A percentile compares a stretch with the other conserved stretches of the same genome.
Evolutionary conservation across 2,329 filamentous ascomycete genomes (phyloP).

Genomic region (Trichoderma cornu-damae): DNA sequence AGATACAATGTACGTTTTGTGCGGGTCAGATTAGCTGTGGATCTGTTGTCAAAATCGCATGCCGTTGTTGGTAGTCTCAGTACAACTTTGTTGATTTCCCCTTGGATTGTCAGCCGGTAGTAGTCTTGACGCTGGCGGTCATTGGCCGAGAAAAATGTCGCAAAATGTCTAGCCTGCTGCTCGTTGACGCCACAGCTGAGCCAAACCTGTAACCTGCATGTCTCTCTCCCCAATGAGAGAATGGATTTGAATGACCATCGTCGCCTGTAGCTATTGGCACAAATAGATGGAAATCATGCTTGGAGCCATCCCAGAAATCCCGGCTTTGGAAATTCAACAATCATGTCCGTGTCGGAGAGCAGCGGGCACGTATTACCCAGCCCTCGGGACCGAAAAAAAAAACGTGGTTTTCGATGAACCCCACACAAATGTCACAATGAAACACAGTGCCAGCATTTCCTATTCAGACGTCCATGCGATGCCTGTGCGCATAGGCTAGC

Average conservation of each 20-base stretch:
- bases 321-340: neutral
- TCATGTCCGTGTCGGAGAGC: constrained; percentile 5
- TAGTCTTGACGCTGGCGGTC: constrained; percentile 2
- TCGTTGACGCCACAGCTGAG: neutral
- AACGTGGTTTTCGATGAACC: constrained; percentile 13
- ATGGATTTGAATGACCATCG: neutral
- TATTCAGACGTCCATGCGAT: neutral
- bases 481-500: neutral
- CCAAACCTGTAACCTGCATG: neutral
- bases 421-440: constrained; percentile 11
- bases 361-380: neutral
- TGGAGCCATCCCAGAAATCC: too few relatives aligned
- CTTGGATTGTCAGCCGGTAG: too few relatives aligned
- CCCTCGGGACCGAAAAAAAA: constrained; percentile 13
- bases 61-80: neutral
- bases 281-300: neutral
- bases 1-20: constrained; percentile 5
- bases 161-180: neutral
- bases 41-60: constrained; percentile 5
- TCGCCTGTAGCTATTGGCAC: neutral
- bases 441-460: constrained; percentile 5
- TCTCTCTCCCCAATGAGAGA: neutral
- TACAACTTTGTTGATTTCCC: neutral
- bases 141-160: constrained; percentile 8
- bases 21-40: constrained; percentile 11